Evolutionary conservation across 2,329 filamentous ascomycete genomes (phyloP).

Genomic region (Penicillium crustosum): DNA sequence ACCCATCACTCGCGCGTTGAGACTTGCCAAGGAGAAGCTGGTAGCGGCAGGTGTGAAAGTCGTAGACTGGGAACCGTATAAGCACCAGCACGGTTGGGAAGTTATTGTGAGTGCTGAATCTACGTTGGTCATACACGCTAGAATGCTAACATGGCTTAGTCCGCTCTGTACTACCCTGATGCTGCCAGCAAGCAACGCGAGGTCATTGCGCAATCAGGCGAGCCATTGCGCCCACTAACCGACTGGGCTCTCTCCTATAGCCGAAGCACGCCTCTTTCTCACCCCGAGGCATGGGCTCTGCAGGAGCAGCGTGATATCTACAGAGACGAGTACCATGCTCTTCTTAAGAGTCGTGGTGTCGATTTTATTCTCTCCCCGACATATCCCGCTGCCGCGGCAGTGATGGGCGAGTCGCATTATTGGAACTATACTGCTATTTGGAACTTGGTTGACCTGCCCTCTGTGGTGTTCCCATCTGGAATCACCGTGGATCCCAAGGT

Average conservation of each 20-base stretch:
- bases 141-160: conserved; percentile 34
- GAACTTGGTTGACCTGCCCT: conserved; percentile 35
- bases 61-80: conserved; percentile 39
- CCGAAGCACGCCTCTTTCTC: conserved; percentile 22
- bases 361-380: conserved; percentile 36
- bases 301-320: conserved; percentile 31
- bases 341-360: conserved; percentile 30
- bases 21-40: conserved; percentile 24
- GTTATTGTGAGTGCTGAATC: conserved; percentile 30
- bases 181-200: conserved; percentile 36
- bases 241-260: conserved; percentile 39
- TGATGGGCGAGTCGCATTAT: conserved; percentile 36
- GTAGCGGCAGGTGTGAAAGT: conserved; percentile 49
- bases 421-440: conserved; percentile 40
- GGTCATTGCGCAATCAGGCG: conserved; percentile 38
- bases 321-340: conserved; percentile 34
- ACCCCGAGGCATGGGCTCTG: conserved; percentile 31
- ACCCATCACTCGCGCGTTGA: conserved; percentile 33
- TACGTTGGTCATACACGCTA: conserved; percentile 1
- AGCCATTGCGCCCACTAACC: conserved; percentile 49
- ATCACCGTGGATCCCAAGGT: conserved; percentile 28
- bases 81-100: conserved; percentile 36
- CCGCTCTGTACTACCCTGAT: conserved; percentile 51
- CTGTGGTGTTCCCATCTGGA: conserved; percentile 31
- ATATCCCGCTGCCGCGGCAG: conserved; percentile 30